Base-by-base conservation (phyloP, 768 basidiomycete species). In the Lentinula lateritia region DNA sequence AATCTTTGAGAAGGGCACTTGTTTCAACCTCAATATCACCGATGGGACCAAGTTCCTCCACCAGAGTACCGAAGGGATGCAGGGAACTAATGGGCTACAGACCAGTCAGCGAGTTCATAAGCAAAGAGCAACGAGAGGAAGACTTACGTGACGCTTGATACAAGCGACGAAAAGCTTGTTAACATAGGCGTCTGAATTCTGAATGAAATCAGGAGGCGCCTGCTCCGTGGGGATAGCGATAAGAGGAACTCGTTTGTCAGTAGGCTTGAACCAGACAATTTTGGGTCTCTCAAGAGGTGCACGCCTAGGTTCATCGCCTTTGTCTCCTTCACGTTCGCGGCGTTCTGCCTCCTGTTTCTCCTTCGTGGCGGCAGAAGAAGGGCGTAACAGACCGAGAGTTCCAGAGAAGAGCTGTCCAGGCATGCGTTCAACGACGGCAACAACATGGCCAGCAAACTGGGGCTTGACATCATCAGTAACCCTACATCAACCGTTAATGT, bases 221-320 rank as follows among this genome's bases (percentile, higher is more conserved):
- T 99, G 97, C 69, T 99, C 97, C 6, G 97, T 98, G 7, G 95
- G 96, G 64, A 99, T 99, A 60, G 97, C 97, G 69, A 99, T 98
- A 45, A 98, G 82, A 48, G 97, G 97, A 1, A 99, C 97, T 61
- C 97, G 92, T 74, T 99, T 99, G 79, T 98, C 95, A 32, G 96
- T 98, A 4, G 97, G 97, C 77, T 98, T 96, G 83, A 99, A 98
- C 97, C 97, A 99, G 50, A 99, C 95, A 65, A 99, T 99, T 82
- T 98, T 98, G 64, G 96, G 96, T 43, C 95, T 88, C 72, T 95
- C 93, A 48, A 90, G 86, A 1, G 87, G 86, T 34, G 79, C 80
- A 50, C 89, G 88, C 67, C 89, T 83, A 34, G 89, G 89, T 70
- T 93, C 92, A 62, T 92, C 90, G 46, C 86, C 90, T 63, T 87